Evolutionary conservation across 352 stramenopile genomes (phyloP), one percentile per base, ranked within the genome.

Genomic region (Nothophytophthora sp.): DNA sequence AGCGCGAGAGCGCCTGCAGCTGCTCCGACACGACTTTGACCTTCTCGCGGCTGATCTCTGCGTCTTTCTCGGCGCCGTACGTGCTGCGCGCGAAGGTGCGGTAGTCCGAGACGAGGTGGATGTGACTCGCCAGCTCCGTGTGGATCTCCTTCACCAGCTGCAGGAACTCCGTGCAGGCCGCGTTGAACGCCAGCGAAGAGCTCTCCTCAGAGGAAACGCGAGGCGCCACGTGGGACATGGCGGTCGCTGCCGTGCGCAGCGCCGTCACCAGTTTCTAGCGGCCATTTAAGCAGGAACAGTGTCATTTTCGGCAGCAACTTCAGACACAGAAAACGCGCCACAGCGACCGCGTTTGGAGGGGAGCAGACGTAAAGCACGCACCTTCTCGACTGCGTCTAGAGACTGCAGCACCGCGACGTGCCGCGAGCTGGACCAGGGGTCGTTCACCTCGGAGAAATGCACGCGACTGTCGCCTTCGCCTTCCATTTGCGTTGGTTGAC

Each of bases 81-180:
- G 81, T 88, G 61, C 81, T 92, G 50, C 84, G 81, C 22, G 76
- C 80, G 55, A 86, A 95, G 11, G 70, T 86, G 42, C 84, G 84
- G 57, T 95, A 95, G 63, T 95, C 80, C 40, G 80, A 86, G 25
- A 95, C 84, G 15, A 95, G 55, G 63, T 95, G 84, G 52, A 92
- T 88, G 59, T 95, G 81, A 60, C 73, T 76, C 13, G 81, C 84
- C 16, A 95, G 68, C 51, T 95, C 84, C 6, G 74, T 72, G 69
- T 95, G 84, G 51, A 95, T 88, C 56, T 91, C 80, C 46, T 86
- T 79, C n/a, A 95, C 73, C 36, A 92, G 75, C 67, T 92, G 84
- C 48, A 95, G 62, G 60, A 95, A 95, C 54, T 92, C 81, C 34
- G 78, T 90, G 52, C 81, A 88, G 18, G 84, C 57, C 43, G 72